Evolutionary conservation across 495 filamentous ascomycete species (phyloP).

Genomic region (Talaromyces wortmannii): DNA sequence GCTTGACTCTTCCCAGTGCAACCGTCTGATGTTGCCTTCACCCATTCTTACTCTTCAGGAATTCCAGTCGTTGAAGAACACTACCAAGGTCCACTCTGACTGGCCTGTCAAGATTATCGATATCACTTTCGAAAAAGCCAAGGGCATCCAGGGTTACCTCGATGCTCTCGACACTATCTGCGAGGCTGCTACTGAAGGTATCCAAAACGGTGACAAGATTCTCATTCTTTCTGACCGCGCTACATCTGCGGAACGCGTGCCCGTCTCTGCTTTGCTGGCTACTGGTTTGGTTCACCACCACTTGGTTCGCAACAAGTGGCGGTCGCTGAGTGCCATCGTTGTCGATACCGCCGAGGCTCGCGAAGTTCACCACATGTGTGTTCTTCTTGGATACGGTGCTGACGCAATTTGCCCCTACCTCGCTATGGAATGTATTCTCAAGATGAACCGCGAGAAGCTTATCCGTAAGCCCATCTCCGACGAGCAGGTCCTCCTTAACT

Average conservation of each 20-base stretch:
- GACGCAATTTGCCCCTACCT: conserved; percentile 97
- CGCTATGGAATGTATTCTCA: conserved; percentile 95
- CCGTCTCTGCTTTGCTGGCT: conserved; percentile 83
- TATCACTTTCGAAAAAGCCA: conserved; percentile 86
- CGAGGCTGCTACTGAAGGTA: conserved; percentile 74
- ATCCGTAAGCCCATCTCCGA: conserved; percentile 85
- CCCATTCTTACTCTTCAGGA: conserved; percentile 88
- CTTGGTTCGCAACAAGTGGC: conserved; percentile 94
- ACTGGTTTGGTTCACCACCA: conserved; percentile 97
- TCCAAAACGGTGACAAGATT: conserved; percentile 78
- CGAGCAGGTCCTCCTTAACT: conserved; percentile 87
- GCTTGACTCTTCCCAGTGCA: conserved; percentile 88
- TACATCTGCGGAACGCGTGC: conserved; percentile 73
- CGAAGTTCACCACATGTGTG: conserved; percentile 99
- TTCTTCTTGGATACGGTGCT: conserved; percentile 90
- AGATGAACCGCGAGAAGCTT: conserved; percentile 93
- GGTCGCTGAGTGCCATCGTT: conserved; percentile 79
- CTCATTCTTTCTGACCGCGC: conserved; percentile 89
- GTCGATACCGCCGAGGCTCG: conserved; percentile 96
- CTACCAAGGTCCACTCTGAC: conserved; percentile 63
- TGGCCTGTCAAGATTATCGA: conserved; percentile 96
- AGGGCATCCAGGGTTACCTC: conserved; percentile 81
- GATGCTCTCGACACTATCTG: conserved; percentile 88
- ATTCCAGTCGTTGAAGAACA: conserved; percentile 83
- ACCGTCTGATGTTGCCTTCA: conserved; percentile 77